These are phyloP conservation scores for Cinnamomum chago DNA, from an alignment of 164 flowering plant species.

Conservation along the genomic window DNA sequence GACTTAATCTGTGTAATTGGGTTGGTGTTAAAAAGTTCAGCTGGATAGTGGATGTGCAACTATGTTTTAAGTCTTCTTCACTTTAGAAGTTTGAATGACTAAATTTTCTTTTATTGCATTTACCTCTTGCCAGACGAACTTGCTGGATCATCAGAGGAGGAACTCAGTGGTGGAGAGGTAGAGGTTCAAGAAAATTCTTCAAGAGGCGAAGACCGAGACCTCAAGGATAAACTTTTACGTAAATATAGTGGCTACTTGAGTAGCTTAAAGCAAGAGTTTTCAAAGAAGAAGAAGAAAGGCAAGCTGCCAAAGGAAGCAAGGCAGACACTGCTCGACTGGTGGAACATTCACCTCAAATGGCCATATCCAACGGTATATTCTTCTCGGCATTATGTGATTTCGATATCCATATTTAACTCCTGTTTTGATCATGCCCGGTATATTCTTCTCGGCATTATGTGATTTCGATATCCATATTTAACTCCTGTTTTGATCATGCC, in stretches of 20 bases:
- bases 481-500: neutral
- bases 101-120: neutral
- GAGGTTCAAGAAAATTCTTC: slow-evolving; percentile 27
- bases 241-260: slow-evolving; percentile 62
- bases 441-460: neutral
- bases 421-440: slow-evolving; percentile 23
- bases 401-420: neutral
- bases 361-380: slow-evolving; percentile 64
- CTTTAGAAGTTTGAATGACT: neutral
- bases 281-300: slow-evolving; percentile 70
- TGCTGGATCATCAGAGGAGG: slow-evolving; percentile 58
- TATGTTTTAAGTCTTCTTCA: too few species aligned
- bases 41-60: too few species aligned
- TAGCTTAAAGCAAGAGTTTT: slow-evolving; percentile 60
- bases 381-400: neutral
- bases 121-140: slow-evolving; percentile 29
- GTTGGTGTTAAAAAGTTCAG: too few species aligned
- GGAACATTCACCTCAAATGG: slow-evolving; percentile 71
- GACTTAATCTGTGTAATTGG: too few species aligned
- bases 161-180: slow-evolving; percentile 48
- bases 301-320: slow-evolving; percentile 69
- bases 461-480: neutral
- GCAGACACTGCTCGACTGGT: slow-evolving; percentile 61
- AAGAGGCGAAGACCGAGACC: slow-evolving; percentile 42
- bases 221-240: slow-evolving; percentile 50